These are phyloP conservation scores for Miscanthus lutarioriparius DNA, from an alignment of 176 grass and related monocot species.

Conservation along the genomic window DNA sequence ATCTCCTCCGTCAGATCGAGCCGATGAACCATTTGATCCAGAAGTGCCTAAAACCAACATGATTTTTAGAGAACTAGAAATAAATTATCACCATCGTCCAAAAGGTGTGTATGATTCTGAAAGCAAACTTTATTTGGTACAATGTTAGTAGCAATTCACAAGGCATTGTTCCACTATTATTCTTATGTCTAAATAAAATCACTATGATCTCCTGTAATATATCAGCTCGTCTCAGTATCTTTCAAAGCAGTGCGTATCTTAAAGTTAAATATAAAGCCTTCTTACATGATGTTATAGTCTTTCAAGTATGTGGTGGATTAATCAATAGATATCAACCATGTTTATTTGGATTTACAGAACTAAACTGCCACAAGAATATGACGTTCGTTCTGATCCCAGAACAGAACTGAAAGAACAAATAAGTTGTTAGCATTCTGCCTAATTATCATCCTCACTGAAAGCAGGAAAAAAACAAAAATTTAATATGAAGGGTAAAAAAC, in stretches of 20 bases:
- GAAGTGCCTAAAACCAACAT: slow-evolving; percentile 55
- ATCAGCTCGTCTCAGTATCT: background rate
- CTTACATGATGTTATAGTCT: background rate
- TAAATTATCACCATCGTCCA: background rate
- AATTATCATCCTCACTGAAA: background rate
- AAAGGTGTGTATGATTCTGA: background rate
- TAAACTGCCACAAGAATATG: background rate
- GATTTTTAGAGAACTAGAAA: background rate
- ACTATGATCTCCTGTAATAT: background rate
- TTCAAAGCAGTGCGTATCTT: background rate
- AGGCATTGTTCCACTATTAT: background rate
- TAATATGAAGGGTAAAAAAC: background rate
- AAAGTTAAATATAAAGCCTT: background rate
- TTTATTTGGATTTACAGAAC: slow-evolving; percentile 5
- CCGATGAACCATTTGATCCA: slow-evolving; percentile 63
- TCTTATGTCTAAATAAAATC: slow-evolving; percentile 12
- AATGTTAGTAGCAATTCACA: slow-evolving; percentile 14
- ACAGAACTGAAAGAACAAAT: background rate
- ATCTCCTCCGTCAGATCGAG: slow-evolving; percentile 77
- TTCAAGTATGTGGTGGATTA: background rate
- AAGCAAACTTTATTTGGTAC: background rate
- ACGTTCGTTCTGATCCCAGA: background rate
- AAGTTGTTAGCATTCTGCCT: background rate
- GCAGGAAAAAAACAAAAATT: background rate
- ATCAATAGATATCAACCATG: slow-evolving; percentile 2